phyloP scores from a whole-genome alignment of 2,329 filamentous ascomycete genomes.

The Rhynchosporium graminicola region DNA sequence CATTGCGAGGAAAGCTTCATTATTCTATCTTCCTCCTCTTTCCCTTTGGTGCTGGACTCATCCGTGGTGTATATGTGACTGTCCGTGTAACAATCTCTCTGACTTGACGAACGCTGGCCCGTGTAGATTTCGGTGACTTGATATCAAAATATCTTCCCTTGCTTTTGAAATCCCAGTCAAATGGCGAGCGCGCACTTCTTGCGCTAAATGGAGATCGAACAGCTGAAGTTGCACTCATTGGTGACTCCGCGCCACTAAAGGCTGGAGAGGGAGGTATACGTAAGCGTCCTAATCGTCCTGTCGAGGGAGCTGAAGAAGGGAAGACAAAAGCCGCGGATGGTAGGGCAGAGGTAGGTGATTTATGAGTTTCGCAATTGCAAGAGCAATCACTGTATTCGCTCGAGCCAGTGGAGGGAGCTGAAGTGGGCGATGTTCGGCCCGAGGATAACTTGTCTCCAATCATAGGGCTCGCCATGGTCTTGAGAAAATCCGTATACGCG shows the following conservation, averaged over 20 bases:
- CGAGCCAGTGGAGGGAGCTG: conserved; percentile 45
- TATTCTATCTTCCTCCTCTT: conserved; percentile 79
- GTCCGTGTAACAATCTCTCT: conserved; percentile 92
- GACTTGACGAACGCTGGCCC: conserved; percentile 69
- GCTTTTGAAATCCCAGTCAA: conserved; percentile 75
- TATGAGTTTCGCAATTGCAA: conserved; percentile 56
- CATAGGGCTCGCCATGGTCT: conserved; percentile 60
- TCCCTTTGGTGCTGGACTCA: conserved; percentile 87
- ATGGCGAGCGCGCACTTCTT: conserved; percentile 63
- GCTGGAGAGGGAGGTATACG: conserved; percentile 77
- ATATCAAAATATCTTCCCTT: conserved; percentile 65
- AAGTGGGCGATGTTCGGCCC: conserved; percentile 50
- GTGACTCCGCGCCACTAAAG: conserved; percentile 68
- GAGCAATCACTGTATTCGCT: conserved; percentile 55
- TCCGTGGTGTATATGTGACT: conserved; percentile 83
- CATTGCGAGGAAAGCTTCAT: background rate
- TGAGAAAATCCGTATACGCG: conserved; percentile 92
- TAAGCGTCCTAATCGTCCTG: conserved; percentile 58
- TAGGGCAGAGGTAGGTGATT: conserved; percentile 57
- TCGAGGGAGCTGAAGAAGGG: conserved; percentile 61
- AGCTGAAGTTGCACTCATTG: conserved; percentile 56
- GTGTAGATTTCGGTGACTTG: conserved; percentile 55
- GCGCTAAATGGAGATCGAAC: conserved; percentile 73
- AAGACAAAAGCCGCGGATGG: conserved; percentile 57
- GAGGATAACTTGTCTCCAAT: conserved; percentile 41